Percentiles rank a stretch among this genome's conserved stretches.
These are phyloP conservation scores for Phytophthora sp. DNA, from an alignment of 352 stramenopile genomes.

Conservation along the genomic window DNA sequence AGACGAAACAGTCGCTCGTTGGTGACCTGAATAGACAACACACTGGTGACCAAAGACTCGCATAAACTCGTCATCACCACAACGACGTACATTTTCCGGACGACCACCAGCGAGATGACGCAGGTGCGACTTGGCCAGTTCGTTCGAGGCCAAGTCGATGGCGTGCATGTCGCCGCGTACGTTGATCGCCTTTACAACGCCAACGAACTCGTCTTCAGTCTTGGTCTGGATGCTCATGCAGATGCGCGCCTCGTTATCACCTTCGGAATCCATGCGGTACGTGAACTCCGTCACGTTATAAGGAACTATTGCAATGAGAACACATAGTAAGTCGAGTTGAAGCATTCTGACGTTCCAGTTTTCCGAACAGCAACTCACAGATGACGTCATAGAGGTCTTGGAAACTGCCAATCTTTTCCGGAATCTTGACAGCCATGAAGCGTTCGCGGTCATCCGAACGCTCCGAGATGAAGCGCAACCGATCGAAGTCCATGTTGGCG, in stretches of 20 bases:
- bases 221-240: constrained; percentile 96
- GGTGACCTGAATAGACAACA: constrained; percentile 47
- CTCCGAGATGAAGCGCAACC: constrained; percentile 93
- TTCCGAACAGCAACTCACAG: constrained; percentile 46
- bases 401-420: constrained; percentile 94
- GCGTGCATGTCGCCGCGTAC: constrained; percentile 86
- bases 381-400: constrained; percentile 79
- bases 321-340: constrained; percentile 1
- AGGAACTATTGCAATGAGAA: constrained; percentile 47
- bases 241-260: constrained; percentile 88
- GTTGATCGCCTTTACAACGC: constrained; percentile 77
- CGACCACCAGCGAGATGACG: constrained; percentile 95
- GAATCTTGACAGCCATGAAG: constrained; percentile 96
- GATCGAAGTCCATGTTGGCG: constrained; percentile 99
- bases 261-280: constrained; percentile 92
- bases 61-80: not conserved
- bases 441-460: constrained; percentile 94
- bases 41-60: constrained; percentile 1
- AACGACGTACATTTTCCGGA: constrained; percentile 56
- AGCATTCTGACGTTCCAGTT: not conserved
- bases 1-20: constrained; percentile 96
- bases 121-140: constrained; percentile 96
- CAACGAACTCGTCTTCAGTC: constrained; percentile 61
- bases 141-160: constrained; percentile 94
- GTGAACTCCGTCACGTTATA: constrained; percentile 97